These are phyloP conservation scores for Penicillium canariense DNA, from an alignment of 495 filamentous ascomycete genomes.

Conservation along the genomic window DNA sequence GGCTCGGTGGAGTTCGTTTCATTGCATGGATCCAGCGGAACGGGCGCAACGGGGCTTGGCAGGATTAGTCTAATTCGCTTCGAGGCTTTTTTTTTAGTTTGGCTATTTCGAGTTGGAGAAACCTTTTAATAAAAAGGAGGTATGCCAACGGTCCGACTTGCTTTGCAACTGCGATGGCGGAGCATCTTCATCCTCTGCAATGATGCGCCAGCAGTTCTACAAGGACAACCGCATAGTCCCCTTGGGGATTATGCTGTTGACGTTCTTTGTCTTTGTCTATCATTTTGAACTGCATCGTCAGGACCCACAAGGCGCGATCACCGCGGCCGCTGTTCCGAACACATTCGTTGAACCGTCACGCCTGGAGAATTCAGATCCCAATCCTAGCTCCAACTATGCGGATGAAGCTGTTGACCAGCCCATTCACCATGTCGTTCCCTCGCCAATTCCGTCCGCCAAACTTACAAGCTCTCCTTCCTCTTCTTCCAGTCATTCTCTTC, in stretches of 20 bases:
- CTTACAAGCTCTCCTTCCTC: conserved; percentile 29
- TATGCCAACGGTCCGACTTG: background rate
- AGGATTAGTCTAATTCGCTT: background rate
- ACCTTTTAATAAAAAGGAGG: background rate
- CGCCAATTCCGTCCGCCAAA: conserved; percentile 16
- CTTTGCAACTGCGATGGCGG: background rate
- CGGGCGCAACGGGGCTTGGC: background rate
- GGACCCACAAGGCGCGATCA: conserved; percentile 11
- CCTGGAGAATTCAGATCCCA: background rate
- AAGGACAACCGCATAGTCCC: conserved; percentile 30
- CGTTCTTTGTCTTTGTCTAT: conserved; percentile 25
- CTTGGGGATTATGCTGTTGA: conserved; percentile 28
- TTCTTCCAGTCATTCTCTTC: conserved; percentile 1
- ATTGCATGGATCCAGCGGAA: background rate
- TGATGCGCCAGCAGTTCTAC: conserved; percentile 21
- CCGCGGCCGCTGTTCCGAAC: conserved; percentile 1
- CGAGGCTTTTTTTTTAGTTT: background rate
- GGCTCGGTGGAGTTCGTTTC: conserved; percentile 8
- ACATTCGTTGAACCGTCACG: conserved; percentile 5
- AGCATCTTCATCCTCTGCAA: background rate
- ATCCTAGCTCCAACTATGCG: background rate
- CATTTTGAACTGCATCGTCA: conserved; percentile 24
- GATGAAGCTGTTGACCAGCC: conserved; percentile 1
- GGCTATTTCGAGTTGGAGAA: background rate
- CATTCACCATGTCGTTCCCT: conserved; percentile 9